Percentiles rank a stretch among this genome's conserved stretches.
These are phyloP conservation scores for Kandelia obovata DNA, from an alignment of 345 rosid species.

Conservation along the genomic window DNA sequence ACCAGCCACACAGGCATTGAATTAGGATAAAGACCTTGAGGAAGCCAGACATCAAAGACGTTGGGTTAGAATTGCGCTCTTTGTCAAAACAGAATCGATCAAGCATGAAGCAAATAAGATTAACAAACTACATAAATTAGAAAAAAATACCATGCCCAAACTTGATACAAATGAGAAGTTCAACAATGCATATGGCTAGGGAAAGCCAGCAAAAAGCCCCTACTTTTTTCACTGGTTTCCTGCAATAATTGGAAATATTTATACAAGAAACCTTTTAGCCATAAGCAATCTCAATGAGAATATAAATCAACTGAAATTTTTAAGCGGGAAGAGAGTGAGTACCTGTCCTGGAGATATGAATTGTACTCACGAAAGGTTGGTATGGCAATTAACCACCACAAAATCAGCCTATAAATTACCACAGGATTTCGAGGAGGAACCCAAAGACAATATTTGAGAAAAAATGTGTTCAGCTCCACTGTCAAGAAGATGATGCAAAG, in stretches of 20 bases:
- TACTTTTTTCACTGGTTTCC: constrained; percentile 82
- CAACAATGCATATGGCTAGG: constrained; percentile 87
- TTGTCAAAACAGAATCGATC: not conserved
- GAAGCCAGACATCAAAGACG: not conserved
- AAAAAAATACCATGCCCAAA: constrained; percentile 75
- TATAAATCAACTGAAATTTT: not conserved
- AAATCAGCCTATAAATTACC: constrained; percentile 77
- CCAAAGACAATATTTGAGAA: constrained; percentile 97
- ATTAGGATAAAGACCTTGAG: constrained; percentile 76
- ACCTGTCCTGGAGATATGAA: constrained; percentile 94
- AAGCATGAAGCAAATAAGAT: not conserved
- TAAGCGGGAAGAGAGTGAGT: not conserved
- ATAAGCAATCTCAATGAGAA: not conserved
- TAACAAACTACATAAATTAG: not conserved
- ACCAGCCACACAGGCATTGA: constrained; percentile 80
- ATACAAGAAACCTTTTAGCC: constrained; percentile 7
- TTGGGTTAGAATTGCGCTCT: not conserved
- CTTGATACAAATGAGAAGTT: constrained; percentile 94
- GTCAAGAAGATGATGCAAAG: constrained; percentile 84
- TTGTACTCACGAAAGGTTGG: constrained; percentile 97
- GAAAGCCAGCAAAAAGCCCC: constrained; percentile 99
- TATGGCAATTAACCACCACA: constrained; percentile 98
- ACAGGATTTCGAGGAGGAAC: constrained; percentile 93
- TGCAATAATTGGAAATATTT: constrained; percentile 23
- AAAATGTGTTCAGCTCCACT: constrained; percentile 94